A percentile compares a stretch with the other conserved stretches of the same genome.
Conservation (phyloP, 306 rosid genomes). For the Sphenostylis stenocarpa region DNA sequence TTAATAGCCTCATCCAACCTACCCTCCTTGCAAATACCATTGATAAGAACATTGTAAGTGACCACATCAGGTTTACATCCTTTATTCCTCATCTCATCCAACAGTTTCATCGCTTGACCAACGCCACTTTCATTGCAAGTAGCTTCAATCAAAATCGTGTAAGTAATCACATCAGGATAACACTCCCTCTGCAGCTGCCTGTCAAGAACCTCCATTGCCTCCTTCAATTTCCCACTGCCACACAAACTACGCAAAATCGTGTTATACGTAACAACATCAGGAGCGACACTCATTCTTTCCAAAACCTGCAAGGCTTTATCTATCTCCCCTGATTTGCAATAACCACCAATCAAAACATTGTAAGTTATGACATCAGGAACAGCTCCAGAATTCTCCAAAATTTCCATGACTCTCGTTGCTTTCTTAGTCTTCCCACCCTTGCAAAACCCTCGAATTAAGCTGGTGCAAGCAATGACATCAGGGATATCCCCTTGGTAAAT, state of each 20-base stretch:
- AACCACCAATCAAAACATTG: constrained; percentile 82
- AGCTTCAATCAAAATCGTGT: constrained; percentile 91
- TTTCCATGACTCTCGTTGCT: constrained; percentile 69
- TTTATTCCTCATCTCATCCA: constrained; percentile 81
- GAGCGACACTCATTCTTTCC: constrained; percentile 83
- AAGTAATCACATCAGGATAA: constrained; percentile 91
- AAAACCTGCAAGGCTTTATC: constrained; percentile 68
- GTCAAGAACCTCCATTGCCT: constrained; percentile 92
- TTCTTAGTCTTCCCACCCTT: constrained; percentile 62
- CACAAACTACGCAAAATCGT: constrained; percentile 83
- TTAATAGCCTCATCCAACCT: constrained; percentile 81
- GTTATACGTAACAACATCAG: constrained; percentile 86
- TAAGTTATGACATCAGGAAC: constrained; percentile 82
- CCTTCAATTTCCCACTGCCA: constrained; percentile 72
- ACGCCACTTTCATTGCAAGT: constrained; percentile 90
- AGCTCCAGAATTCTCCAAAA: constrained; percentile 78
- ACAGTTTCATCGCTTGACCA: constrained; percentile 79
- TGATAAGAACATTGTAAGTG: constrained; percentile 85
- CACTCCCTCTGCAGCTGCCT: constrained; percentile 69
- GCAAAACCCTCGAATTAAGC: constrained; percentile 82
- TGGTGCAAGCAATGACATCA: constrained; percentile 74
- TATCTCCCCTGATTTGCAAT: constrained; percentile 84
- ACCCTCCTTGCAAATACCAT: constrained; percentile 93
- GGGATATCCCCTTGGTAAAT: constrained; percentile 68
- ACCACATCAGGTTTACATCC: constrained; percentile 95